Base-by-base conservation (phyloP, 768 basidiomycete genomes). In the Pulveroboletus sp. region DNA sequence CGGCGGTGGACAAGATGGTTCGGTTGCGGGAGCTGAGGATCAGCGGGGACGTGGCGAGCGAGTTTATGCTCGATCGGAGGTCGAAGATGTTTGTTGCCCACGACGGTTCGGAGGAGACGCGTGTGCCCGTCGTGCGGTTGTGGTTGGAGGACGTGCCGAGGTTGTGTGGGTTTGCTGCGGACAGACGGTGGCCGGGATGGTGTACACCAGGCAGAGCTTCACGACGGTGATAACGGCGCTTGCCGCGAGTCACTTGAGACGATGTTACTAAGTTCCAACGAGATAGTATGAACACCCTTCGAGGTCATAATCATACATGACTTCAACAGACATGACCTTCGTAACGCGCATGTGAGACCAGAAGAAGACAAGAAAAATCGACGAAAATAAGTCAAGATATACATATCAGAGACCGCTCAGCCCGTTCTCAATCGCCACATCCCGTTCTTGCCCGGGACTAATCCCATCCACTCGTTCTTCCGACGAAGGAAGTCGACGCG, bases 391-490 rank as follows among this genome's bases (percentile, higher is more conserved):
- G 11, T 14, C 21, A 39, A 10, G 24, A 33, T 30, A 54, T 45
- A 24, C 27, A 21, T 21, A 37, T 40, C 0, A 13, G 45, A 37
- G 1, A 4, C 17, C 62, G 39, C 51, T 69, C 46, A 60, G 17
- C 65, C 70, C 35, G 80, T 76, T 66, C 78, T 84, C 61, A 87
- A 74, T 66, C 84, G 79, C 80, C 82, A 86, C 66, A 79, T 71
- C 8, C 84, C 84, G 31, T 77, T 73, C 57, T 71, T 76, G 2
- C 76, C 76, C 46, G 76, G 74, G 42, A 63, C 64, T 50, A 87
- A 64, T 7, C 85, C 85, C 48, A 75, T 68, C 63, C 84, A 77
- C 8, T 79, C 59, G 41, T 69, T 64, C 51, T 74, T 75, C 32
- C 72, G 73, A 13, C 78, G 79, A 66, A 87, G 65, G 57, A 75